Evolutionary conservation across 192 early-diverging fungal genomes (phyloP).

Genomic region (Dissophora globulifera): DNA sequence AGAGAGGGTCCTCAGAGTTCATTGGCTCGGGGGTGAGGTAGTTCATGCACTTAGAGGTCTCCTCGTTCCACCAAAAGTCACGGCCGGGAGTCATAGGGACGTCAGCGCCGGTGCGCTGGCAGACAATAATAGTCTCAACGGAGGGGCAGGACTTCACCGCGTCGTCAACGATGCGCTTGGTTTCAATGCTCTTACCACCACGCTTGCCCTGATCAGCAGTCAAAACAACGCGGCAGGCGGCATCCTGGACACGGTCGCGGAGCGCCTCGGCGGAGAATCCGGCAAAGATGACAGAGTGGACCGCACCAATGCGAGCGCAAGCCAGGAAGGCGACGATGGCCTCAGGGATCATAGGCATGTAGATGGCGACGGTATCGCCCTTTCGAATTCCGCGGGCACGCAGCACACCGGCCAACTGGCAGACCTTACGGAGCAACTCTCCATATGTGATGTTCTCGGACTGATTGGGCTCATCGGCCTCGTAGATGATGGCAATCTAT

Average conservation of each 20-base stretch:
- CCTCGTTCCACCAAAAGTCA: slow-evolving; percentile 98
- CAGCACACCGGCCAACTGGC: slow-evolving; percentile 86
- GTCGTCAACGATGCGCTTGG: slow-evolving; percentile 94
- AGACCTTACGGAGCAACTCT: slow-evolving; percentile 85
- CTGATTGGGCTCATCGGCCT: slow-evolving; percentile 89
- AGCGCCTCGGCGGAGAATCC: slow-evolving; percentile 95
- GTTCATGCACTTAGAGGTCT: slow-evolving; percentile 80
- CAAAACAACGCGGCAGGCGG: slow-evolving; percentile 81
- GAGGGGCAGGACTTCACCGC: slow-evolving; percentile 81
- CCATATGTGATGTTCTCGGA: slow-evolving; percentile 84
- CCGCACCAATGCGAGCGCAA: slow-evolving; percentile 90
- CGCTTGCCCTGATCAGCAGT: slow-evolving; percentile 96
- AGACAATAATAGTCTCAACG: slow-evolving; percentile 89
- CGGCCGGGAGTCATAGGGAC: slow-evolving; percentile 81
- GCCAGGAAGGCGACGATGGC: slow-evolving; percentile 93
- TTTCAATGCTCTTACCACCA: slow-evolving; percentile 87
- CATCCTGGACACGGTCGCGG: slow-evolving; percentile 91
- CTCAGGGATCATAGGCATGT: slow-evolving; percentile 98
- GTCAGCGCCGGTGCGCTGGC: slow-evolving; percentile 86
- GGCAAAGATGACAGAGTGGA: slow-evolving; percentile 97
- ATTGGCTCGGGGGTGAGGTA: slow-evolving; percentile 89
- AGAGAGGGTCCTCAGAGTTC: slow-evolving; percentile 92
- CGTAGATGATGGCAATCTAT: slow-evolving; percentile 86
- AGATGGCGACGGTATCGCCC: slow-evolving; percentile 95
- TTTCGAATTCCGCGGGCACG: slow-evolving; percentile 85